A percentile compares a stretch with the other conserved stretches of the same genome.
Conservation (phyloP, 495 filamentous ascomycete species). For the Lasiosphaeria ovina region DNA sequence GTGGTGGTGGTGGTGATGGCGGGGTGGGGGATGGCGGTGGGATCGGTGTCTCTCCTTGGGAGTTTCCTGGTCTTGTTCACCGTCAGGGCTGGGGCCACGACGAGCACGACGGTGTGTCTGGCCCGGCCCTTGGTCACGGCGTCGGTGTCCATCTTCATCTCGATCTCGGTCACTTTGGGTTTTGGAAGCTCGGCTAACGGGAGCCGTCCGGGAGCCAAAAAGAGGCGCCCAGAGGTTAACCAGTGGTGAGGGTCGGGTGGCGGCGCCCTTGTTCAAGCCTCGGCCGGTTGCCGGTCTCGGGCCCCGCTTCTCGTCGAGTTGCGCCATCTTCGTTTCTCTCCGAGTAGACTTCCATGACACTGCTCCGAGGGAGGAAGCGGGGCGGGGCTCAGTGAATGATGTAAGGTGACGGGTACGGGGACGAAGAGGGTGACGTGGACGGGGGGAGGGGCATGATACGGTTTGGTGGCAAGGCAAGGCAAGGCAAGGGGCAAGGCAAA, state of each 20-base stretch:
- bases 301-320: slow-evolving; percentile 11
- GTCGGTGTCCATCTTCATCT: neutral
- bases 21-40: neutral
- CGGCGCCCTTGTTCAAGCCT: slow-evolving; percentile 9
- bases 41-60: neutral
- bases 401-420: neutral
- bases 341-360: slow-evolving; percentile 10
- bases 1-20: neutral
- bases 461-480: too few species aligned
- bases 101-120: too few species aligned
- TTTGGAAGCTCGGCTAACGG: neutral
- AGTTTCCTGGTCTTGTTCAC: slow-evolving; percentile 6
- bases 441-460: too few species aligned
- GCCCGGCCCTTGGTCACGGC: too few species aligned
- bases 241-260: neutral
- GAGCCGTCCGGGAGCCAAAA: slow-evolving; percentile 6
- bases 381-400: neutral
- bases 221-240: neutral
- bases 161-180: slow-evolving; percentile 1
- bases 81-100: too few species aligned
- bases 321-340: slow-evolving; percentile 6
- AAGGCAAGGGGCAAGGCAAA: too few species aligned
- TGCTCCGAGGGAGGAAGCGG: neutral
- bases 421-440: too few species aligned
- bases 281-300: slow-evolving; percentile 3